Conservation (phyloP, 164 flowering plant genomes). For the Aristolochia contorta region DNA sequence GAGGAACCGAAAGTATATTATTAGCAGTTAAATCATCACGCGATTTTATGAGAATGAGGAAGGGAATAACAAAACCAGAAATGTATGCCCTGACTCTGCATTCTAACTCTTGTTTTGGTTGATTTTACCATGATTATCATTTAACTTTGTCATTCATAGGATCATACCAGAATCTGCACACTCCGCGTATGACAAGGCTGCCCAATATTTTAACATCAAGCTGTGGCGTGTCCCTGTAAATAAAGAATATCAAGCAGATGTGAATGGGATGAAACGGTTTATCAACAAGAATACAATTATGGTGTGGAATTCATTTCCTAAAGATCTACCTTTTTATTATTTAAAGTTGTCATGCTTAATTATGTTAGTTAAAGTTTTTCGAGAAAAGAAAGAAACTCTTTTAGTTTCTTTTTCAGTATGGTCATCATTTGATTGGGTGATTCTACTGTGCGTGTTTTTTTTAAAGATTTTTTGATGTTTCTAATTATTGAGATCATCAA, state of each 20-base stretch:
- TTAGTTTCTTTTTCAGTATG: not conserved
- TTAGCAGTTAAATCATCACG: constrained; percentile 89
- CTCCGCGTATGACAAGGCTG: constrained; percentile 98
- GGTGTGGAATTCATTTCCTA: constrained; percentile 28
- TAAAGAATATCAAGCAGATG: constrained; percentile 79
- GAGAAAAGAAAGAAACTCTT: not conserved
- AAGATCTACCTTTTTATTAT: not conserved
- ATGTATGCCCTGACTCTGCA: constrained; percentile 36
- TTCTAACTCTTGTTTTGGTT: not conserved
- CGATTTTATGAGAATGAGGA: constrained; percentile 80
- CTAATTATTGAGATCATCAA: not conserved
- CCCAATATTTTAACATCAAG: constrained; percentile 90
- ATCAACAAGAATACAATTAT: constrained; percentile 79
- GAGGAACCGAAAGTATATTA: constrained; percentile 96
- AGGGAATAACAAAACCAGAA: constrained; percentile 78
- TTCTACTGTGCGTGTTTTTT: too few relatives aligned
- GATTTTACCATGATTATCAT: not conserved
- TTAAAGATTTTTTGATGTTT: not conserved
- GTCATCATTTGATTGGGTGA: too few relatives aligned
- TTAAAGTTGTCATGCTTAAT: too few relatives aligned
- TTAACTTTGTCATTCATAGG: constrained; percentile 31
- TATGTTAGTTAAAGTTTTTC: too few relatives aligned
- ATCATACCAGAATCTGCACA: constrained; percentile 96
- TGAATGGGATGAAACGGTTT: constrained; percentile 47
- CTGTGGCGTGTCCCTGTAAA: constrained; percentile 87